Percentiles rank a stretch among this genome's conserved stretches.
Evolutionary conservation across 2,329 filamentous ascomycete genomes (phyloP).

Genomic region (Alternaria rosae): DNA sequence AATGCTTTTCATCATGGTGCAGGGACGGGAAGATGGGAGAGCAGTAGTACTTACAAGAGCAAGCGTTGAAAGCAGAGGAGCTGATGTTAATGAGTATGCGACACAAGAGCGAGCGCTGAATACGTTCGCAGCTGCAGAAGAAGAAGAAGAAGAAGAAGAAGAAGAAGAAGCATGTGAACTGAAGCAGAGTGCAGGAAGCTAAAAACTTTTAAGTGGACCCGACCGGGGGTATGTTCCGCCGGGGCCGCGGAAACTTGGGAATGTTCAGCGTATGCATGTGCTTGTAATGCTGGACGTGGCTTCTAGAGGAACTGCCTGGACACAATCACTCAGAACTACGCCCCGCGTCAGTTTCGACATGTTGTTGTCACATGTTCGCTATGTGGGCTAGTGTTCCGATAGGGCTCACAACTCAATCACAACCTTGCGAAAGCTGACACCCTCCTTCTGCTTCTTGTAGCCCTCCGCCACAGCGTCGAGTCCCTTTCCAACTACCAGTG

Average conservation of each 20-base stretch:
- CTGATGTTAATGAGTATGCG: background rate
- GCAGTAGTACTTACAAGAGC: slow-evolving; percentile 8
- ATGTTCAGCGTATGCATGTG: background rate
- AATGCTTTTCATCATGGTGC: slow-evolving; percentile 72
- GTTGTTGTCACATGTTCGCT: background rate
- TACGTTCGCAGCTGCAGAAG: slow-evolving; percentile 2
- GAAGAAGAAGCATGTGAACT: background rate
- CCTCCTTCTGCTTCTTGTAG: slow-evolving; percentile 37
- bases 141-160: slow-evolving; percentile 2
- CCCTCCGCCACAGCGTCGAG: slow-evolving; percentile 39
- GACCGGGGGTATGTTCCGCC: slow-evolving; percentile 5
- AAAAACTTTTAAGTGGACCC: slow-evolving; percentile 15
- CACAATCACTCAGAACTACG: background rate
- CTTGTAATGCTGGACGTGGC: background rate
- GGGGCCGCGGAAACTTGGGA: background rate
- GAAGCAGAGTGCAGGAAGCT: slow-evolving; percentile 7
- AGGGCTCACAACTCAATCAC: slow-evolving; percentile 33
- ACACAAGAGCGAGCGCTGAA: background rate
- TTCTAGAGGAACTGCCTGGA: background rate
- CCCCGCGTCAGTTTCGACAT: background rate
- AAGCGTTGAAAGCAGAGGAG: background rate
- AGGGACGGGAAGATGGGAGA: background rate
- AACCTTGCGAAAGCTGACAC: slow-evolving; percentile 46
- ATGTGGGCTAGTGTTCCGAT: background rate
- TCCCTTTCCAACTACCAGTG: slow-evolving; percentile 40